A percentile compares a stretch with the other conserved stretches of the same genome.
phyloP scores from a whole-genome alignment of 345 rosid species.

The Atalantia buxifolia region DNA sequence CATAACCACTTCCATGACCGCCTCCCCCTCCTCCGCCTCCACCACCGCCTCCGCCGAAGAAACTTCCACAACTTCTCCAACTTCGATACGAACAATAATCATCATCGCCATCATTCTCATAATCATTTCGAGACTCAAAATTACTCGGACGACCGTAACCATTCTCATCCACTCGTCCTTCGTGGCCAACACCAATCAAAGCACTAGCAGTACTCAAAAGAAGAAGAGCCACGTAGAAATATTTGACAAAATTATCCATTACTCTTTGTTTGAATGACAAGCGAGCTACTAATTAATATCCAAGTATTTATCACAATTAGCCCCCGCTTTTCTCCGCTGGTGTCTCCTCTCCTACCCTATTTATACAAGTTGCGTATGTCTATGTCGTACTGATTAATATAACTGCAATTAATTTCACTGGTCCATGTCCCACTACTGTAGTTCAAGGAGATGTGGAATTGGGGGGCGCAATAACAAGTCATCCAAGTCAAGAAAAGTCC shows the following conservation, averaged over 20 bases:
- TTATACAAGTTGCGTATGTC: conserved; percentile 28
- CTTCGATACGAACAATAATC: conserved; percentile 29
- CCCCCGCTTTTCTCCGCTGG: not conserved
- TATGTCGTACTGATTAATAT: not conserved
- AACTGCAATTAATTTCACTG: not conserved
- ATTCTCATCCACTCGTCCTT: conserved; percentile 19
- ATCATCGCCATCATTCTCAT: conserved; percentile 18
- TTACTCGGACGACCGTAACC: conserved; percentile 14
- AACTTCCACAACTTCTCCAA: conserved; percentile 58
- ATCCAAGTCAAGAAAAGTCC: conserved; percentile 27
- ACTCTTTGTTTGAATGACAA: not conserved
- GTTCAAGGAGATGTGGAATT: conserved; percentile 24
- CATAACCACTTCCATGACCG: conserved; percentile 19
- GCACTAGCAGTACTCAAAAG: conserved; percentile 24
- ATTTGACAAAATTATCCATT: conserved; percentile 25
- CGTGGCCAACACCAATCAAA: conserved; percentile 16
- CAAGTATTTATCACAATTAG: too few species aligned
- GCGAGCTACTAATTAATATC: too few species aligned
- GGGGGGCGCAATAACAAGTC: conserved; percentile 14
- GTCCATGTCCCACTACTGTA: conserved; percentile 1
- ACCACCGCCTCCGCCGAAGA: conserved; percentile 21
- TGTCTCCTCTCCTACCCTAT: conserved; percentile 16
- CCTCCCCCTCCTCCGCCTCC: conserved; percentile 24
- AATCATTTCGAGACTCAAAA: conserved; percentile 7
- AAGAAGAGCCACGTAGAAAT: conserved; percentile 25